These are phyloP conservation scores for Carex myosuroides DNA, from an alignment of 176 grass and related monocot genomes.

Conservation along the genomic window DNA sequence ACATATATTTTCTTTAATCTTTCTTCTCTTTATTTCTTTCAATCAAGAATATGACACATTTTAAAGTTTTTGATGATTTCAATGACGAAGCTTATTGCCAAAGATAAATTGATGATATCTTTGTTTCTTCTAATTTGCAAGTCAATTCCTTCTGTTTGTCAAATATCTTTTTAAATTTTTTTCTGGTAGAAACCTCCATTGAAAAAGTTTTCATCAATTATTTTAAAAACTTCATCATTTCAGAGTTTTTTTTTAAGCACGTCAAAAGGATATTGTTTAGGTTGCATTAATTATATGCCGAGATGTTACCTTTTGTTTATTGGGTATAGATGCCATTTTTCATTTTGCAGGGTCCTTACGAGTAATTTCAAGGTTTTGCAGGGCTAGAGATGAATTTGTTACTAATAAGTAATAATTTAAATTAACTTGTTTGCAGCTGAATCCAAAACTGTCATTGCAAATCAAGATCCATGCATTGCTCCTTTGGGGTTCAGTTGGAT, in stretches of 20 bases:
- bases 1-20: not conserved
- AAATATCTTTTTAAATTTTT: not conserved
- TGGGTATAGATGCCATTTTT: not conserved
- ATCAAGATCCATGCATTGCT: slow-evolving; percentile 85
- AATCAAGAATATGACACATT: not conserved
- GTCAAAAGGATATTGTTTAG: not conserved
- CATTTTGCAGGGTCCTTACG: not conserved
- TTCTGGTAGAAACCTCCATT: not conserved
- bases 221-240: not conserved
- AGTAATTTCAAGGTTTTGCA: not conserved
- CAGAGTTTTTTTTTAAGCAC: not conserved
- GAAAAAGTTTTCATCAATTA: not conserved
- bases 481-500: slow-evolving; percentile 78
- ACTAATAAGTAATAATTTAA: not conserved
- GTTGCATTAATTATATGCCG: not conserved
- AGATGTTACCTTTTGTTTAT: not conserved
- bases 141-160: not conserved
- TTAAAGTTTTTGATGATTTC: not conserved
- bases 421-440: slow-evolving; percentile 34
- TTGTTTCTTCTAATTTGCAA: not conserved
- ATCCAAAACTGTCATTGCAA: slow-evolving; percentile 51
- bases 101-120: not conserved
- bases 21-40: not conserved
- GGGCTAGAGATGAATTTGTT: not conserved
- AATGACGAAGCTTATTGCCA: not conserved